Conservation (phyloP, 164 flowering plant species). For the Umbilicus rupestris region DNA sequence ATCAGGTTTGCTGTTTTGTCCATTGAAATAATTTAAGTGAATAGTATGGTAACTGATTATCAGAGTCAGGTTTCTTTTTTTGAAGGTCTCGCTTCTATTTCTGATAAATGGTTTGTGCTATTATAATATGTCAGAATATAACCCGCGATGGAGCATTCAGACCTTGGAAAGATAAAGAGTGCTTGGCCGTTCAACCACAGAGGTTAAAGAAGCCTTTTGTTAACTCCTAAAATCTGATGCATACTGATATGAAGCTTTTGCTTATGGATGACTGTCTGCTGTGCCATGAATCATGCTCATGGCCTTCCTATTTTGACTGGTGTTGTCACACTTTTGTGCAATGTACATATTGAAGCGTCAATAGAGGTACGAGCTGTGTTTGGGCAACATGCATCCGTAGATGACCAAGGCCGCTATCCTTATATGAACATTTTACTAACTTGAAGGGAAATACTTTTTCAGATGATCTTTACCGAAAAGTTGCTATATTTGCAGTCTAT, state of each 20-base stretch:
- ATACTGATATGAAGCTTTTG: slow-evolving; percentile 1
- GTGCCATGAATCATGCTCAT: neutral
- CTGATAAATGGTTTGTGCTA: neutral
- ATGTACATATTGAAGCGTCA: neutral
- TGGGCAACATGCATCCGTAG: neutral
- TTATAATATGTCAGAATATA: slow-evolving; percentile 21
- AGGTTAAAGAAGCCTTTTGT: neutral
- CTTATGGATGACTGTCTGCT: neutral
- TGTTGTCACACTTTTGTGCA: neutral
- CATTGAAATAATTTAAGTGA: neutral
- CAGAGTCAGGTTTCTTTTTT: neutral
- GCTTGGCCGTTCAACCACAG: slow-evolving; percentile 10
- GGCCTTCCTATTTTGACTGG: neutral
- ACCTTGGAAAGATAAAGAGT: slow-evolving; percentile 26
- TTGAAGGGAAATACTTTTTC: neutral
- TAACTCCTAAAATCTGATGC: neutral
- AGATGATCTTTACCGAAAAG: neutral
- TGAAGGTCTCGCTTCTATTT: neutral
- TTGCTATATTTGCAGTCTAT: neutral
- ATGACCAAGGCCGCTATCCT: neutral
- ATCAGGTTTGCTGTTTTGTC: neutral
- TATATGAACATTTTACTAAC: neutral
- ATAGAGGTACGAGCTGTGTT: neutral
- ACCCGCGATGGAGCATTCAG: slow-evolving; percentile 20
- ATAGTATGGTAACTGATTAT: neutral